phyloP scores from a whole-genome alignment of 2,329 filamentous ascomycete genomes.

The Stemphylium beticola region DNA sequence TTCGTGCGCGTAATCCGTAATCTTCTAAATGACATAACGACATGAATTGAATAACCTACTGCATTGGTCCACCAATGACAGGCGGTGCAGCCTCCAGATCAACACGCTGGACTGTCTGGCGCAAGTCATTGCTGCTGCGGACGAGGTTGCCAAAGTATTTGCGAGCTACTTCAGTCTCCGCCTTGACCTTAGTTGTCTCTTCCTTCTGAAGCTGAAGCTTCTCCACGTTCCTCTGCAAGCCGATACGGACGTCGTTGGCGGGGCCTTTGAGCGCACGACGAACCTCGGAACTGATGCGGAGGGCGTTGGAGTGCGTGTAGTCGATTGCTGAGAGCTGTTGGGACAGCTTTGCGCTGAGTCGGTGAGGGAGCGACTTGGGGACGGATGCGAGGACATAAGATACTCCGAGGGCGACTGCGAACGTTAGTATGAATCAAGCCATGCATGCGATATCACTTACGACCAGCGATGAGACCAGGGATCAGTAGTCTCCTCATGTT shows the following conservation, averaged over 20 bases:
- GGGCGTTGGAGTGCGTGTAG: slow-evolving; percentile 88
- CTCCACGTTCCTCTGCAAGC: slow-evolving; percentile 84
- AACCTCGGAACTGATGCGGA: slow-evolving; percentile 82
- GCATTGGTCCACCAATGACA: slow-evolving; percentile 42
- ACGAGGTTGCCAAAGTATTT: slow-evolving; percentile 92
- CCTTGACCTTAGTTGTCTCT: slow-evolving; percentile 80
- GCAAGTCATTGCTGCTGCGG: slow-evolving; percentile 62
- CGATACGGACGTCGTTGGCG: slow-evolving; percentile 82
- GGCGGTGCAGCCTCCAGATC: slow-evolving; percentile 60
- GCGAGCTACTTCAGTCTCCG: slow-evolving; percentile 82
- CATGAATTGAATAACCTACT: slow-evolving; percentile 19
- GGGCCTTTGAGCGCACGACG: slow-evolving; percentile 88
- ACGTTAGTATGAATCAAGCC: slow-evolving; percentile 11
- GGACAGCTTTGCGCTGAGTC: slow-evolving; percentile 83
- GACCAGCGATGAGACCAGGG: slow-evolving; percentile 77
- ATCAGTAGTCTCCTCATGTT: slow-evolving; percentile 82
- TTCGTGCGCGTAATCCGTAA: slow-evolving; percentile 15
- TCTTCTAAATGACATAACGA: slow-evolving; percentile 5
- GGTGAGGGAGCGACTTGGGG: slow-evolving; percentile 84
- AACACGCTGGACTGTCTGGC: slow-evolving; percentile 56
- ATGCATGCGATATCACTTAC: slow-evolving; percentile 61
- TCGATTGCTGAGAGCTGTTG: slow-evolving; percentile 80
- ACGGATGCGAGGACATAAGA: slow-evolving; percentile 87
- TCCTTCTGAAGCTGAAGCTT: slow-evolving; percentile 78
- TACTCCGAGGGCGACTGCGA: slow-evolving; percentile 71